phyloP scores from a whole-genome alignment of 1,284 basidiomycete genomes.

The Irpex rosettiformis region DNA sequence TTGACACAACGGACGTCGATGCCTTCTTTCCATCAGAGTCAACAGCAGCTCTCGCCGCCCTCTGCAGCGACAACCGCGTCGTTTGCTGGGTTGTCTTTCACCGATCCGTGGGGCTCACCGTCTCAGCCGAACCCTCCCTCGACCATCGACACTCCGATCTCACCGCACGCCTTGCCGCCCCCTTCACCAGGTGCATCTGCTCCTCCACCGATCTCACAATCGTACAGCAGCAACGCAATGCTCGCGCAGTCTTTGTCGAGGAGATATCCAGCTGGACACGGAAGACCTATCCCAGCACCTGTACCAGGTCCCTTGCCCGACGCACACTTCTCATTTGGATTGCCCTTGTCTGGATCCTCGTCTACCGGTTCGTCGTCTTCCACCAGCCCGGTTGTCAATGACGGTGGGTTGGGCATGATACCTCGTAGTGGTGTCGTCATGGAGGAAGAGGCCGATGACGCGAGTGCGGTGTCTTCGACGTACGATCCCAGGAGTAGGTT shows the following conservation, averaged over 20 bases:
- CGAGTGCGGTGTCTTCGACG: constrained; percentile 6
- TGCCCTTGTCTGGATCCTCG: constrained; percentile 39
- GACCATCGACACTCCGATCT: constrained; percentile 5
- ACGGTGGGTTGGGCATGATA: neutral
- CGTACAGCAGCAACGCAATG: constrained; percentile 4
- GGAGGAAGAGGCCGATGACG: constrained; percentile 10
- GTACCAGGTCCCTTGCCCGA: constrained; percentile 69
- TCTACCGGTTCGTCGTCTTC: constrained; percentile 6
- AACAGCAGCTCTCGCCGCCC: constrained; percentile 11
- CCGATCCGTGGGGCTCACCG: neutral
- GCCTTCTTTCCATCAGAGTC: constrained; percentile 1
- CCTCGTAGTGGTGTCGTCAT: neutral
- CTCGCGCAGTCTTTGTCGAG: neutral
- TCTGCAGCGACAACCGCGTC: constrained; percentile 13
- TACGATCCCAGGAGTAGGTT: constrained; percentile 10
- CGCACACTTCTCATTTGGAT: constrained; percentile 66
- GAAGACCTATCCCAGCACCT: constrained; percentile 38
- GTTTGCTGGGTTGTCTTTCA: constrained; percentile 3
- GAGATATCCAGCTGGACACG: neutral
- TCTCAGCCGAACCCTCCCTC: constrained; percentile 3
- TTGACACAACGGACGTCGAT: neutral
- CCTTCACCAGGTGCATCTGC: constrained; percentile 6
- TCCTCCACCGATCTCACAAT: constrained; percentile 14
- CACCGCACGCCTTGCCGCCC: neutral
- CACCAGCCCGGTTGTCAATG: constrained; percentile 6